These are phyloP conservation scores for Pythium periplocum DNA, from an alignment of 352 stramenopile species.

Conservation along the genomic window DNA sequence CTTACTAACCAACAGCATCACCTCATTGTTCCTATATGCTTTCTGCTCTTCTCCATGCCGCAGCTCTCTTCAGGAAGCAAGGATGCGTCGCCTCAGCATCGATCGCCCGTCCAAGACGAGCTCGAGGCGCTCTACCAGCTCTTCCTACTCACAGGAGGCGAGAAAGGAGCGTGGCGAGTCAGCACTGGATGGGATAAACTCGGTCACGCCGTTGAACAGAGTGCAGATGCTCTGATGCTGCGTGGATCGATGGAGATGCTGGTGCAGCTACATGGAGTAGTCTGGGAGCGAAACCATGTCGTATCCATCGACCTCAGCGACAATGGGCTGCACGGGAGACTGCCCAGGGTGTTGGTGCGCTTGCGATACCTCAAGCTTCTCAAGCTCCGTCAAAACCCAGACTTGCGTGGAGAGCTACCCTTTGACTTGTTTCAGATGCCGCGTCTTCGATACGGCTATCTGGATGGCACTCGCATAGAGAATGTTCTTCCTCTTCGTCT, in stretches of 20 bases:
- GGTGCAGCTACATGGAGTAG: slow-evolving; percentile 36
- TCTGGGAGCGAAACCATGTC: slow-evolving; percentile 60
- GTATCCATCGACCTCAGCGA: slow-evolving; percentile 42
- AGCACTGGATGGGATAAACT: slow-evolving; percentile 36
- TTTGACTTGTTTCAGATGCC: slow-evolving; percentile 31
- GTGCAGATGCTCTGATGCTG: slow-evolving; percentile 16
- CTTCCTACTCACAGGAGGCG: slow-evolving; percentile 36
- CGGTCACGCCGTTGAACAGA: slow-evolving; percentile 12
- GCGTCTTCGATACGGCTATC: slow-evolving; percentile 54
- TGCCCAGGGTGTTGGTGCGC: slow-evolving; percentile 36
- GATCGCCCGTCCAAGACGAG: slow-evolving; percentile 34
- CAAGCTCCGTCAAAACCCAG: slow-evolving; percentile 52
- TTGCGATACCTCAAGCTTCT: slow-evolving; percentile 44
- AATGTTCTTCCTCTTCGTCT: slow-evolving; percentile 37
- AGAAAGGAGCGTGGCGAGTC: slow-evolving; percentile 24
- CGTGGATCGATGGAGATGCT: slow-evolving; percentile 26
- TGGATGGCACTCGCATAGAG: slow-evolving; percentile 47
- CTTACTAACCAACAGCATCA: no score
- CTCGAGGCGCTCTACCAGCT: slow-evolving; percentile 36
- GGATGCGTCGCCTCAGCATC: slow-evolving; percentile 6
- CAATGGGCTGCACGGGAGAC: slow-evolving; percentile 40
- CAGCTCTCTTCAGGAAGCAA: no score
- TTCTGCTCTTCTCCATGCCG: no score
- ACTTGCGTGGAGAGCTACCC: slow-evolving; percentile 28
- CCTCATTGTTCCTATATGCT: no score